These are phyloP conservation scores for Calocera viscosa DNA, from an alignment of 768 basidiomycete species.

Conservation along the genomic window DNA sequence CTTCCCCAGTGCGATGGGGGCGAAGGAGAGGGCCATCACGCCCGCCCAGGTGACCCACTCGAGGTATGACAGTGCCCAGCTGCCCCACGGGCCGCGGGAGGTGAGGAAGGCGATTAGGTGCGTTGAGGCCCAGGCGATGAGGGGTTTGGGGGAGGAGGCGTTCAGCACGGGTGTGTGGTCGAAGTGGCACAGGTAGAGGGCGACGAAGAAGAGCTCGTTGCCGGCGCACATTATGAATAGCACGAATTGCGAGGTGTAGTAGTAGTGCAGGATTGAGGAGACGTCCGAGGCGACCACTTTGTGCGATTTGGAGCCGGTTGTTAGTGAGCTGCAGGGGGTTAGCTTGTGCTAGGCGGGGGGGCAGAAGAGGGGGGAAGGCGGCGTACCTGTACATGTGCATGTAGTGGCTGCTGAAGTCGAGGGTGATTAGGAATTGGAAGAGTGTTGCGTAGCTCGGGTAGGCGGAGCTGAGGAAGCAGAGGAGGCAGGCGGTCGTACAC, in stretches of 20 bases:
- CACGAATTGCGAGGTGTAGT: conserved; percentile 75
- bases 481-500: conserved; percentile 88
- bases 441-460: conserved; percentile 74
- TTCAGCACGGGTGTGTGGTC: conserved; percentile 52
- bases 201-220: conserved; percentile 93
- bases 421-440: conserved; percentile 90
- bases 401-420: conserved; percentile 97
- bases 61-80: neutral
- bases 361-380: neutral
- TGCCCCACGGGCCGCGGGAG: conserved; percentile 20
- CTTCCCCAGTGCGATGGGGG: conserved; percentile 63
- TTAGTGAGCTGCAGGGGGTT: conserved; percentile 55
- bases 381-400: conserved; percentile 99
- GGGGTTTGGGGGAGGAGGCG: conserved; percentile 16
- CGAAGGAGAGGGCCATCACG: conserved; percentile 47
- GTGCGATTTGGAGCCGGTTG: conserved; percentile 86
- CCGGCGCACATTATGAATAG: conserved; percentile 88
- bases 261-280: conserved; percentile 77
- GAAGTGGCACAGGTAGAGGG: conserved; percentile 88
- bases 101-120: conserved; percentile 16
- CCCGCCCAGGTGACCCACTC: conserved; percentile 59
- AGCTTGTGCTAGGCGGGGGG: neutral
- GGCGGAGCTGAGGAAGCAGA: conserved; percentile 84
- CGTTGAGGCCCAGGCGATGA: conserved; percentile 20
- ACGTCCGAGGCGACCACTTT: conserved; percentile 88